Percentiles rank a stretch among this genome's conserved stretches.
phyloP scores from a whole-genome alignment of 805 yeast genomes.

The Kluyveromyces siamensis region DNA sequence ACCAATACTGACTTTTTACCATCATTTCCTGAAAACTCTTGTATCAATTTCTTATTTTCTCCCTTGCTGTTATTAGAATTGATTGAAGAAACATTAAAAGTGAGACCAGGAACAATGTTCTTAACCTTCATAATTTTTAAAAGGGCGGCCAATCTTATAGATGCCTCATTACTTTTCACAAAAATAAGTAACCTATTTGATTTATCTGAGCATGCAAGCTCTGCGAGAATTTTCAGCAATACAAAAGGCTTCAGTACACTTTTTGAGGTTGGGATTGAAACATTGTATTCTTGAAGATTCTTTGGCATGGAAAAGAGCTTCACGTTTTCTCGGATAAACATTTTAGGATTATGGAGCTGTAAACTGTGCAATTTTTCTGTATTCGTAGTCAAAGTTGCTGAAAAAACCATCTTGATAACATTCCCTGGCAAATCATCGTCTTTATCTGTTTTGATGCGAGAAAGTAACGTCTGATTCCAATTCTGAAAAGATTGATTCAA shows the following conservation, averaged over 20 bases:
- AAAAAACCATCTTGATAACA: constrained; percentile 65
- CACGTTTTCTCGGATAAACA: constrained; percentile 60
- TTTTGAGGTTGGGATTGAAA: constrained; percentile 31
- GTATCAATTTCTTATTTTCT: constrained; percentile 48
- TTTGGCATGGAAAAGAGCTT: constrained; percentile 53
- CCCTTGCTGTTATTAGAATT: constrained; percentile 49
- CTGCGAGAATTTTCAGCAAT: constrained; percentile 44
- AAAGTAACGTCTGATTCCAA: constrained; percentile 61
- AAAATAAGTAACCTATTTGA: constrained; percentile 19
- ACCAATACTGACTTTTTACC: constrained; percentile 36
- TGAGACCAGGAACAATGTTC: not conserved
- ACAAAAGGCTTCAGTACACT: constrained; percentile 63
- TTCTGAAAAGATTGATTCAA: constrained; percentile 87
- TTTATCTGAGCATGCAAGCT: not conserved
- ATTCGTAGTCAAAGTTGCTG: constrained; percentile 91
- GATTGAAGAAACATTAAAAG: constrained; percentile 34
- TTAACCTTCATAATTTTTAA: constrained; percentile 13
- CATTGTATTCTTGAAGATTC: constrained; percentile 37
- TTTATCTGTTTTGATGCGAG: constrained; percentile 30
- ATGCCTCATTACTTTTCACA: constrained; percentile 57
- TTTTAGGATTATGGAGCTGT: constrained; percentile 59
- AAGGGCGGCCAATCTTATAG: constrained; percentile 67
- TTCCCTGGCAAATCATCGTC: constrained; percentile 23
- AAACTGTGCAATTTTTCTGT: constrained; percentile 76
- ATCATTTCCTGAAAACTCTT: constrained; percentile 46